Percentiles rank a stretch among this genome's conserved stretches.
phyloP scores from a whole-genome alignment of 805 yeast genomes.

The Dipodascus geniculatus region DNA sequence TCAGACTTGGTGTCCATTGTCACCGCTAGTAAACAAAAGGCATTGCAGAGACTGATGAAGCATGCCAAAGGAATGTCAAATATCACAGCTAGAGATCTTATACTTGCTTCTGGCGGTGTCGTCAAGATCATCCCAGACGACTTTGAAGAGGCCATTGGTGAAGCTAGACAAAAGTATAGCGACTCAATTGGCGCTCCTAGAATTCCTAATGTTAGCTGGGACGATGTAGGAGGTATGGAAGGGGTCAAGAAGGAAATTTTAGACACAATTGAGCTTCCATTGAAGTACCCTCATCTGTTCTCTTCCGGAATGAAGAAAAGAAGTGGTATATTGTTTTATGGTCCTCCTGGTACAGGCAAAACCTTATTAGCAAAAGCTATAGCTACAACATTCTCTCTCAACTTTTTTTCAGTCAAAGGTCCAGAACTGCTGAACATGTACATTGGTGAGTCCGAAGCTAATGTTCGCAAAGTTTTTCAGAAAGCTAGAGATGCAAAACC shows the following conservation, averaged over 20 bases:
- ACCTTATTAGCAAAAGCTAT: constrained; percentile 93
- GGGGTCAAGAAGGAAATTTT: constrained; percentile 81
- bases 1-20: constrained; percentile 67
- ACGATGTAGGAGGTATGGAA: constrained; percentile 93
- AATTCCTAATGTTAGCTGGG: constrained; percentile 93
- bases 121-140: constrained; percentile 45
- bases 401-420: constrained; percentile 93
- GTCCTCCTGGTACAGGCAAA: constrained; percentile 98
- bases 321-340: constrained; percentile 88
- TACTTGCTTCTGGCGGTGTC: constrained; percentile 37
- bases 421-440: constrained; percentile 96
- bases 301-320: constrained; percentile 83
- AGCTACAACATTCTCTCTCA: constrained; percentile 87
- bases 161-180: constrained; percentile 77
- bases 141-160: constrained; percentile 58
- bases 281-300: constrained; percentile 85
- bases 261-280: constrained; percentile 93
- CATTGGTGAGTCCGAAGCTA: constrained; percentile 97
- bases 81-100: constrained; percentile 24
- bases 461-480: constrained; percentile 88
- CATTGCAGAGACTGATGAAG: constrained; percentile 38
- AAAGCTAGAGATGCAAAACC: constrained; percentile 94
- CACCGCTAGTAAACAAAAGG: constrained; percentile 45
- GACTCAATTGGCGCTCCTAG: constrained; percentile 95
- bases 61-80: constrained; percentile 13